Conservation (phyloP, 2,329 filamentous ascomycete species). For the Aureobasidium sp. region DNA sequence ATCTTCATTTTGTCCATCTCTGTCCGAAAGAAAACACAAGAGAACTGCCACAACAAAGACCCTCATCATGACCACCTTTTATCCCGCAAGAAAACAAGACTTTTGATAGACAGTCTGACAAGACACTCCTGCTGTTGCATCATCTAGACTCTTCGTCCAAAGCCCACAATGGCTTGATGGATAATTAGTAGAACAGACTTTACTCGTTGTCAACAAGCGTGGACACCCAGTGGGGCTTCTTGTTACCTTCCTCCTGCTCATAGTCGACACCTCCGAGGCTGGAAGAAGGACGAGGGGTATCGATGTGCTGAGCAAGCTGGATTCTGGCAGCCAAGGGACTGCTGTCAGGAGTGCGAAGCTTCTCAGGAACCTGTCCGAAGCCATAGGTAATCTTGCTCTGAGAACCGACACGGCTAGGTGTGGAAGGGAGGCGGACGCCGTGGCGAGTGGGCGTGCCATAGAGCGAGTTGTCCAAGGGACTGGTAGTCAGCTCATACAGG, state of each 20-base stretch:
- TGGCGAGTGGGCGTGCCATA: background rate
- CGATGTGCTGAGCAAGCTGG: background rate
- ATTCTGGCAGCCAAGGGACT: background rate
- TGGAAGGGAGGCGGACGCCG: background rate
- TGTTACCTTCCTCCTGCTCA: background rate
- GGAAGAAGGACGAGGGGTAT: background rate
- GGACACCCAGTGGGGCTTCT: background rate
- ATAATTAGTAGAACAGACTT: background rate
- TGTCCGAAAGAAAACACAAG: background rate
- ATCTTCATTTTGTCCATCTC: background rate
- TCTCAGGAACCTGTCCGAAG: background rate
- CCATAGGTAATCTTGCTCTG: background rate
- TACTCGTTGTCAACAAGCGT: background rate
- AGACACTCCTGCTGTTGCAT: background rate
- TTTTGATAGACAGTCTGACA: background rate
- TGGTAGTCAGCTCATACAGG: background rate
- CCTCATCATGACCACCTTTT: background rate
- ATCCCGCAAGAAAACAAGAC: conserved; percentile 2
- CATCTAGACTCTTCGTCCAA: background rate
- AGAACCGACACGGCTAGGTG: background rate
- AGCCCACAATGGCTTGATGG: background rate
- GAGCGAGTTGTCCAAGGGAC: background rate
- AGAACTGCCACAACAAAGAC: background rate
- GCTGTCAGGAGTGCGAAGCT: background rate
- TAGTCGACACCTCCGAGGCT: background rate